Conservation (phyloP, 2,329 filamentous ascomycete genomes). For the Neodidymelliopsis sp. region DNA sequence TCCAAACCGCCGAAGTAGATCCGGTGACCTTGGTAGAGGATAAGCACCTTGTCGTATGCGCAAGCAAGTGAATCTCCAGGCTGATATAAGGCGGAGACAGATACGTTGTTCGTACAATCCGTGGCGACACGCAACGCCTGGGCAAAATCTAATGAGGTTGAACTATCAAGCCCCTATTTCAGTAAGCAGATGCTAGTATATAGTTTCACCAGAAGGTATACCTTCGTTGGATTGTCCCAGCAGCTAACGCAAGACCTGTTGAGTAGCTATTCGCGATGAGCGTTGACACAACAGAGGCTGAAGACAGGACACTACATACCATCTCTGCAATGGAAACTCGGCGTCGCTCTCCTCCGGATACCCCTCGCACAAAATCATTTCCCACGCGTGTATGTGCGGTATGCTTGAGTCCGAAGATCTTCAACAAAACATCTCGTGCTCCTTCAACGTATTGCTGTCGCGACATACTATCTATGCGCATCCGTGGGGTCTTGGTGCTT, state of each 20-base stretch:
- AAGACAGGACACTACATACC: slow-evolving; percentile 56
- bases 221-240: slow-evolving; percentile 74
- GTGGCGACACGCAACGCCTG: slow-evolving; percentile 55
- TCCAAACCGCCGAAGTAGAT: slow-evolving; percentile 71
- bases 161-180: slow-evolving; percentile 69
- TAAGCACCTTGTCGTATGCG: slow-evolving; percentile 18
- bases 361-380: slow-evolving; percentile 75
- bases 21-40: slow-evolving; percentile 66
- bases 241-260: slow-evolving; percentile 46
- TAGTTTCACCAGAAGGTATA: not conserved
- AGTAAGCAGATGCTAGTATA: not conserved
- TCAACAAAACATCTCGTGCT: slow-evolving; percentile 65
- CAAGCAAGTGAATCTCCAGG: not conserved
- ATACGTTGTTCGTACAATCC: not conserved
- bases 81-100: slow-evolving; percentile 6
- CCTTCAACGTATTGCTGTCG: slow-evolving; percentile 60
- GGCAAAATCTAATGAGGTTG: slow-evolving; percentile 50
- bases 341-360: slow-evolving; percentile 75
- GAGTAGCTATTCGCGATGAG: not conserved
- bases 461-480: no score
- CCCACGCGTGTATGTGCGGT: slow-evolving; percentile 73
- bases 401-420: slow-evolving; percentile 71
- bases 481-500: slow-evolving; percentile 18
- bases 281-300: no score
- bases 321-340: slow-evolving; percentile 76